Percentiles rank a stretch among this genome's conserved stretches.
Conservation (phyloP, 2,329 filamentous ascomycete genomes). For the Teratosphaeria pseudoeucalypti region DNA sequence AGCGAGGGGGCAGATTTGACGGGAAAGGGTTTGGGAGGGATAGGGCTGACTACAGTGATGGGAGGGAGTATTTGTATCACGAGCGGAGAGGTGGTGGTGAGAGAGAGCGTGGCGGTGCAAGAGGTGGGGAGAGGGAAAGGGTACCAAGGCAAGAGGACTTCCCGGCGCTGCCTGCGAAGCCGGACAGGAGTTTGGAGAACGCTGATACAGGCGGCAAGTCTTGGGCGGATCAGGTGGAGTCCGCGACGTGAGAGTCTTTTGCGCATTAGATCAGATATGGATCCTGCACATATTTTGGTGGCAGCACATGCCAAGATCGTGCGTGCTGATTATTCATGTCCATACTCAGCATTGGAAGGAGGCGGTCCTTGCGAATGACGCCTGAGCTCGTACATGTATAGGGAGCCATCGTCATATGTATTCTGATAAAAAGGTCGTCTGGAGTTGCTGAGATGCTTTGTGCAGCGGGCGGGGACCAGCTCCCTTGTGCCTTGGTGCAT, state of each 20-base stretch:
- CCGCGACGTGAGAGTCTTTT: slow-evolving; percentile 1
- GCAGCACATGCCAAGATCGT: neutral
- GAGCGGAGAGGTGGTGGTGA: slow-evolving; percentile 25
- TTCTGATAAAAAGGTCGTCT: neutral
- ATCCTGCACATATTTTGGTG: neutral
- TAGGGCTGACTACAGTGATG: slow-evolving; percentile 23
- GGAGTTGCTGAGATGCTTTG: neutral
- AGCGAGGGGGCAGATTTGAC: slow-evolving; percentile 16
- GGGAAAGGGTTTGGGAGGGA: slow-evolving; percentile 18
- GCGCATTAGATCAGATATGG: neutral
- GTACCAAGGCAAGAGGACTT: slow-evolving; percentile 36
- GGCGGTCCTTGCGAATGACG: too few relatives aligned
- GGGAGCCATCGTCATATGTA: too few relatives aligned
- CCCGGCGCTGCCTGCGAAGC: slow-evolving; percentile 28
- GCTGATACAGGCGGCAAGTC: slow-evolving; percentile 13
- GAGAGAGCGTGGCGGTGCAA: slow-evolving; percentile 14
- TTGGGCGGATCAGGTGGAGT: slow-evolving; percentile 39
- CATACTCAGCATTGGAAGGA: too few relatives aligned
- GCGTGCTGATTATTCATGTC: too few relatives aligned
- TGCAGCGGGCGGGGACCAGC: neutral
- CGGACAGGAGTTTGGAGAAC: slow-evolving; percentile 2
- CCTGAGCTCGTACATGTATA: too few relatives aligned
- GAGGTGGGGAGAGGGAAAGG: slow-evolving; percentile 10
- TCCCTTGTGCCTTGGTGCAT: neutral
- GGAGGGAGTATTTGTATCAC: slow-evolving; percentile 24